A percentile compares a stretch with the other conserved stretches of the same genome.
These are phyloP conservation scores for Chaetomium globosum DNA, from an alignment of 2,329 filamentous ascomycete species.

Conservation along the genomic window DNA sequence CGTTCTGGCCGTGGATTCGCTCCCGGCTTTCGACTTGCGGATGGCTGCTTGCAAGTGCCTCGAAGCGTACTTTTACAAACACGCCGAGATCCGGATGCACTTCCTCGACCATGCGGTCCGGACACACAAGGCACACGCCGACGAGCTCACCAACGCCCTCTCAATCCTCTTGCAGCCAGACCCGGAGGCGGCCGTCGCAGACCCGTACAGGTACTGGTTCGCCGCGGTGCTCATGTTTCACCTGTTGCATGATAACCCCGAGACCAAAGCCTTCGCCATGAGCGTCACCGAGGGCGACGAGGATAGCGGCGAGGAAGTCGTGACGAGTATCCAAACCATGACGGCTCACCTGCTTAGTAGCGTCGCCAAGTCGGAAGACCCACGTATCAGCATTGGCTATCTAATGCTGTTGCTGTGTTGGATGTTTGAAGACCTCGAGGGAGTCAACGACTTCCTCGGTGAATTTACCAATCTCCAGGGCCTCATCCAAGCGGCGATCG, in stretches of 20 bases:
- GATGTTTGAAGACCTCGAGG: slow-evolving; percentile 89
- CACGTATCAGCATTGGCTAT: slow-evolving; percentile 79
- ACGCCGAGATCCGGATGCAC: slow-evolving; percentile 78
- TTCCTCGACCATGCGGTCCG: slow-evolving; percentile 71
- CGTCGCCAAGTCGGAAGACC: slow-evolving; percentile 70
- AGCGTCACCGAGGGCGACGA: slow-evolving; percentile 86
- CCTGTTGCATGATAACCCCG: slow-evolving; percentile 75
- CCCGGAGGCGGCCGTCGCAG: slow-evolving; percentile 62
- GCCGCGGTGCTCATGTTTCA: slow-evolving; percentile 86
- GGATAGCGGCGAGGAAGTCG: slow-evolving; percentile 86
- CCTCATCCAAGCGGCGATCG: slow-evolving; percentile 71
- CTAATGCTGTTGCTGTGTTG: slow-evolving; percentile 86
- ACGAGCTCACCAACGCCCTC: slow-evolving; percentile 86
- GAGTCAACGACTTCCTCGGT: slow-evolving; percentile 87
- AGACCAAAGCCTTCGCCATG: slow-evolving; percentile 79
- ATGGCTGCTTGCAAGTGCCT: slow-evolving; percentile 87
- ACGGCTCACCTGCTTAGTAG: slow-evolving; percentile 82
- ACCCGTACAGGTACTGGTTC: slow-evolving; percentile 90
- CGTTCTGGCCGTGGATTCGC: slow-evolving; percentile 67
- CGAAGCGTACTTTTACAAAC: slow-evolving; percentile 86
- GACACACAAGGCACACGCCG: slow-evolving; percentile 73
- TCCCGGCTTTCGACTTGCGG: slow-evolving; percentile 74
- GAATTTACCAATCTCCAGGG: slow-evolving; percentile 93
- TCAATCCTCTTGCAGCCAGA: slow-evolving; percentile 75
- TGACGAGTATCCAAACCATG: slow-evolving; percentile 88